Base-by-base conservation (phyloP, 306 rosid genomes). In the Ziziphus jujuba region DNA sequence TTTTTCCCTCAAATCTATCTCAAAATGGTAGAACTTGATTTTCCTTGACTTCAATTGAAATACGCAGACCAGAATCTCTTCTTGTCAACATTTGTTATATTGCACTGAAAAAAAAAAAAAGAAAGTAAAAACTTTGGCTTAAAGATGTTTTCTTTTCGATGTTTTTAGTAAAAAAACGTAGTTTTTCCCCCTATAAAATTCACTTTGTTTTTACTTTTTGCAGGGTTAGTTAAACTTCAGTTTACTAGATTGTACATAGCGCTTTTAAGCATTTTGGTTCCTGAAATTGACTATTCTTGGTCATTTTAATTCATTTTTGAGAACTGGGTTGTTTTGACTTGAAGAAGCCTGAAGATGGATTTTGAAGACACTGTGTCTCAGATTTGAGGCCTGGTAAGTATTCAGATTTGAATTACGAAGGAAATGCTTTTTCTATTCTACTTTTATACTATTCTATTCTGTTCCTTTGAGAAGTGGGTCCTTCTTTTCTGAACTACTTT, bases 391-490 rank as follows among this genome's bases (percentile, higher is more conserved):
- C 73, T 34, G 43, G 96, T 86, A 77, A 86, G 95, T 81, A 55
- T 56, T 71, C 89, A 83, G 92, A 91, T 91, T 96, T 88, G 87
- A 86, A 81, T 67, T 80, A 19, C 50, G 23, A 48, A 75, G 72
- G 35, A 66, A 64, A 68, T 78, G 51, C 33, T 40, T 62, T 56
- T 40, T 67, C 34, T 44, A 15, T 20, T 40, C 5, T 14, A 25
- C 50, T 38, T 45, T 56, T 50, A 59, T 50, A 56, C 49, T 55
- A 21, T 51, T 60, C 20, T 16, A 20, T 74, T 67, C 17, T 48
- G 34, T 45, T 22, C 63, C 31, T 62, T 67, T 67, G 80, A 71
- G 60, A 59, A 34, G 72, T 36, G 69, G 69, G 19, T 22, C 51
- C 59, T 58, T 31, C 59, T 58, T 31, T 57, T 49, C 12, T 56